Base-by-base conservation (phyloP, 2,329 filamentous ascomycete genomes). In the Fusarium coicis region DNA sequence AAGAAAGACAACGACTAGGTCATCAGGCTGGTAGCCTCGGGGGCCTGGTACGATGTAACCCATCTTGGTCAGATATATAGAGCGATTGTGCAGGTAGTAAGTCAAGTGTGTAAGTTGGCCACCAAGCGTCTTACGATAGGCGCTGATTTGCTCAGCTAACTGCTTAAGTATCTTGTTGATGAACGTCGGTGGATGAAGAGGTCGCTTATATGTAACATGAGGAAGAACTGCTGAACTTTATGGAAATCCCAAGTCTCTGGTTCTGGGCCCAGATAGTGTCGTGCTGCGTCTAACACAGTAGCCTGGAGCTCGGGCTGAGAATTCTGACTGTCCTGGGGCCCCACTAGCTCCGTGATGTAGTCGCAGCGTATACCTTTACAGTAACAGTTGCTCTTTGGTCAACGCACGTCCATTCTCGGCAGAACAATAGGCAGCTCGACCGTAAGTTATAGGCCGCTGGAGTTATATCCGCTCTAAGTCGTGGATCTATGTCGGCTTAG, bases 391-490 rank as follows among this genome's bases (percentile, higher is more conserved):
- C 47, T 54, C 58, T 37, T 61, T 61, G 7, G 58, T 61, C 2
- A 61, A 54, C 5, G 47, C 47, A 44, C 54, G 28, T n/a, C 11
- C 58, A 32, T 54, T 44, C 30, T 61, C 58, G 18, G n/a, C 47
- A 11, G 47, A 61, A 23, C 30, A 61, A 44, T 54, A 47, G 10
- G 58, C 47, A 23, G 58, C 58, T 8, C 39, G 39, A 30, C 47
- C 47, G n/a, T n/a, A 5, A 12, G 23, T 36, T 7, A 61, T 61
- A 10, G 47, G 58, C 10, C 30, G 58, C 39, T 34, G 58, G 14
- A 39, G 58, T 10, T 61, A 39, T 21, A 61, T 54, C 58, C 39
- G 47, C 11, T 61, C 47, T 30, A 61, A 26, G 39, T 61, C 58
- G 12, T 47, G 58, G 15, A 61, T 61, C 39, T 39, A 61, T 16